Percentiles rank a stretch among this genome's conserved stretches.
Conservation (phyloP, 208 protist species). For the Acanthamoeba sp. region DNA sequence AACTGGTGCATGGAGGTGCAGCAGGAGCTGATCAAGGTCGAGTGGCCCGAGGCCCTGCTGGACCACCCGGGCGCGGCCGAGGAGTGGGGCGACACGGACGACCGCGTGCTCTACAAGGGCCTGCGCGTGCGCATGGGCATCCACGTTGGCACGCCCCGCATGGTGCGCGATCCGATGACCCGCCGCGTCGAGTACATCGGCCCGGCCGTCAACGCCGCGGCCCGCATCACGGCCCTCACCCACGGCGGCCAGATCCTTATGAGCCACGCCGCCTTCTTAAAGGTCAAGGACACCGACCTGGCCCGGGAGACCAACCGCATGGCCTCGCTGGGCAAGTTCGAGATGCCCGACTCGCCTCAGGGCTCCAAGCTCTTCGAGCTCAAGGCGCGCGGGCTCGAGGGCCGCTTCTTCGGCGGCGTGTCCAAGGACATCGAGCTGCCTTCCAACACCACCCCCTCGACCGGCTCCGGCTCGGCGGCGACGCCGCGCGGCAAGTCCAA, state of each 20-base stretch:
- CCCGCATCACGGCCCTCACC: slow-evolving; percentile 54
- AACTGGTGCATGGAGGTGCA: slow-evolving; percentile 72
- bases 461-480: not conserved
- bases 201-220: slow-evolving; percentile 20
- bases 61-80: slow-evolving; percentile 67
- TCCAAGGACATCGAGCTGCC: not conserved
- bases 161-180: slow-evolving; percentile 46
- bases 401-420: slow-evolving; percentile 66
- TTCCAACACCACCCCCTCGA: not conserved
- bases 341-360: slow-evolving; percentile 16
- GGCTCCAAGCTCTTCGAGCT: slow-evolving; percentile 47
- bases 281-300: slow-evolving; percentile 8
- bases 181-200: slow-evolving; percentile 68
- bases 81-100: slow-evolving; percentile 41
- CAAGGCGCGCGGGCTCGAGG: not conserved
- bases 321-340: slow-evolving; percentile 43
- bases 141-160: slow-evolving; percentile 2
- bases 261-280: not conserved
- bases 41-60: slow-evolving; percentile 56
- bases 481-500: not conserved
- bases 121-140: slow-evolving; percentile 73
- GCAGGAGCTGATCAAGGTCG: slow-evolving; percentile 52
- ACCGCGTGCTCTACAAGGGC: slow-evolving; percentile 33
- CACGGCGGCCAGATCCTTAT: slow-evolving; percentile 71
- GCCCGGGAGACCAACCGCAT: not conserved